These are phyloP conservation scores for Knufia fluminis DNA, from an alignment of 2,329 filamentous ascomycete genomes.

Conservation along the genomic window DNA sequence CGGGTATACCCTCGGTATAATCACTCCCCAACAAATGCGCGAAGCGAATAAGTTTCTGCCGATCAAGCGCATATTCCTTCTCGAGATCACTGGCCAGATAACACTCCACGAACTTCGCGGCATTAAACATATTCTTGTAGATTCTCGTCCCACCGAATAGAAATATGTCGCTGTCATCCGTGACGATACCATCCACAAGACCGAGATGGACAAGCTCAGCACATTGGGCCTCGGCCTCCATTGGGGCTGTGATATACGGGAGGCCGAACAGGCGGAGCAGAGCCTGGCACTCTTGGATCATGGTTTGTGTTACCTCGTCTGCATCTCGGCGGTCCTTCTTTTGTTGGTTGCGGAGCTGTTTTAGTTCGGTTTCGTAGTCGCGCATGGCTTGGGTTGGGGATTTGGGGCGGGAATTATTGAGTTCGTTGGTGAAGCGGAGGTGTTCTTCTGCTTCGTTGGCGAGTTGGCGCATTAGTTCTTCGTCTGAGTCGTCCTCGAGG, in stretches of 20 bases:
- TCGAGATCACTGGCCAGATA: conserved; percentile 78
- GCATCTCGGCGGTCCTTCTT: conserved; percentile 93
- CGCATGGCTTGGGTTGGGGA: conserved; percentile 59
- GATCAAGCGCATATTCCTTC: conserved; percentile 76
- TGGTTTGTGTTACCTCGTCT: conserved; percentile 91
- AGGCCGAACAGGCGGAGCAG: conserved; percentile 83
- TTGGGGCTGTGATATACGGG: conserved; percentile 92
- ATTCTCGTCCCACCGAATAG: conserved; percentile 91
- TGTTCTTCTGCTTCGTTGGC: conserved; percentile 90
- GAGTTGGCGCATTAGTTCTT: conserved; percentile 76
- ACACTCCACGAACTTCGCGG: conserved; percentile 95
- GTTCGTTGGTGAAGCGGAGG: conserved; percentile 76
- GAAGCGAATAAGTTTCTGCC: conserved; percentile 78
- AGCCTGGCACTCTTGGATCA: conserved; percentile 92
- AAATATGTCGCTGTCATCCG: conserved; percentile 93
- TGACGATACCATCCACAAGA: conserved; percentile 93
- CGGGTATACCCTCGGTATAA: conserved; percentile 85
- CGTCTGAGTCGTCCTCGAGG: conserved; percentile 66
- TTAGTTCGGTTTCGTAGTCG: conserved; percentile 80
- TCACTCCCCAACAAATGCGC: conserved; percentile 88
- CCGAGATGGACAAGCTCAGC: conserved; percentile 79
- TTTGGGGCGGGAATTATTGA: conserved; percentile 55
- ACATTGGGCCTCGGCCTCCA: conserved; percentile 98
- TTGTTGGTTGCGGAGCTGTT: conserved; percentile 80
- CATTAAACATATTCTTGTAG: conserved; percentile 99